Conservation (phyloP, 2,329 filamentous ascomycete genomes). For the Ascosphaera acerosa region DNA sequence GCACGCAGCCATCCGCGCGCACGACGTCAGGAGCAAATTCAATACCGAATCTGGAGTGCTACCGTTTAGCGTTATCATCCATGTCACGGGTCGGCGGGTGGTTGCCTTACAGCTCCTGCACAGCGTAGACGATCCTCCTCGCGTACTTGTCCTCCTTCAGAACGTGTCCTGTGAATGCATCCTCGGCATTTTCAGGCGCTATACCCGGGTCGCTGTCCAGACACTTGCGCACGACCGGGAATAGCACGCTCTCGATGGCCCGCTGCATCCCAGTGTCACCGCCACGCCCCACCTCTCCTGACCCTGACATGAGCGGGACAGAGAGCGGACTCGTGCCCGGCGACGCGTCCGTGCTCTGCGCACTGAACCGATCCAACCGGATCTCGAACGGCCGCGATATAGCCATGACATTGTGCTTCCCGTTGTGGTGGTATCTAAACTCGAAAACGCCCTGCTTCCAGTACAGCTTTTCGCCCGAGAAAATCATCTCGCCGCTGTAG, state of each 20-base stretch:
- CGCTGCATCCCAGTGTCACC: conserved; percentile 29
- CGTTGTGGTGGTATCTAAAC: conserved; percentile 88
- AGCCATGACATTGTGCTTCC: conserved; percentile 78
- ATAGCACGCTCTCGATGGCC: conserved; percentile 48
- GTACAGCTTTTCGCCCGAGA: conserved; percentile 82
- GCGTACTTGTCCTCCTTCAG: conserved; percentile 77
- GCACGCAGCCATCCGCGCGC: conserved; percentile 69
- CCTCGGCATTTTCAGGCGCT: conserved; percentile 52
- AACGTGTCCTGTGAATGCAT: conserved; percentile 62
- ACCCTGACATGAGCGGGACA: too few relatives aligned
- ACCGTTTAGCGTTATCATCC: too few relatives aligned
- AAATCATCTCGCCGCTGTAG: conserved; percentile 58
- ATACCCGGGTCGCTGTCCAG: conserved; percentile 81
- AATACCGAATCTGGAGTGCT: conserved; percentile 46
- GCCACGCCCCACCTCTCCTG: too few relatives aligned
- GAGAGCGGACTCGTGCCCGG: conserved; percentile 27
- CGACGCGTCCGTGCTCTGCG: conserved; percentile 31
- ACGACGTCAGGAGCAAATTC: conserved; percentile 89
- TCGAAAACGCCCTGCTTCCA: conserved; percentile 95
- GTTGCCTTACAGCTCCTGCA: conserved; percentile 58
- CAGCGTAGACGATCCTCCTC: conserved; percentile 72
- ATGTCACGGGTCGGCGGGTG: too few relatives aligned
- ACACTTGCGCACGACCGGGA: conserved; percentile 74
- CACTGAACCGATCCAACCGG: conserved; percentile 43
- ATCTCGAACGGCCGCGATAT: conserved; percentile 88